Evolutionary conservation across 2,329 filamentous ascomycete genomes (phyloP), one percentile per base, ranked within the genome.

Genomic region (Diaporthe citrichinensis): DNA sequence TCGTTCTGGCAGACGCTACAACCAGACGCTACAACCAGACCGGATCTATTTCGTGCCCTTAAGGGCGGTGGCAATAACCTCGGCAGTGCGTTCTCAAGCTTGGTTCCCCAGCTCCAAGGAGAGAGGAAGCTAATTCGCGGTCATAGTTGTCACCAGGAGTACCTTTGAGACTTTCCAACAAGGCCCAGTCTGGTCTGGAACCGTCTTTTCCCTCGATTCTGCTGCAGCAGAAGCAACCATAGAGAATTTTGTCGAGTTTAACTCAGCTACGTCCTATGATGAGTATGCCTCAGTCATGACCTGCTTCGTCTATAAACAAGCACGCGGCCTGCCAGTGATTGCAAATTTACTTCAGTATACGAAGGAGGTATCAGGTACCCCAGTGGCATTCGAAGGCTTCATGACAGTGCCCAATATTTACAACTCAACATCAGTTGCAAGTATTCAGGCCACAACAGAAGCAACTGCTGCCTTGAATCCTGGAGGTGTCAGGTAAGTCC

Each of bases 71-170:
- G 46, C 23, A 51, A 51, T n/a, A n/a, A 51, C 23, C 23, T 51
- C 9, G 46, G 46, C 20, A n/a, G 46, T 51, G 46, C 7, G 46
- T 51, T 15, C 36, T 10, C 12, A 39, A 39, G 36, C 36, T 14
- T 12, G 36, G 36, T 15, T 39, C 36, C 36, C 36, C 36, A 15
- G 36, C 36, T 39, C 4, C 12, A 14, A 0, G 36, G 36, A 39
- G 36, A 39, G 14, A 5, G 12, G 36, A 5, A 15, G 36, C 10
- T 39, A 15, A 39, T 39, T 39, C 12, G 36, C 12, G 12, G 36
- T 39, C 36, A 15, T 12, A 39, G 72, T 80, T 41, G 78, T 80
- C 6, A 79, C 78, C 0, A 59, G 76, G 0, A 74, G 79, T 49
- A 51, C 53, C 12, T 46, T 79, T 2, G 51, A 65, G n/a, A 77